These are phyloP conservation scores for Skeletonema tropicum DNA, from an alignment of 108 stramenopile species.

Conservation along the genomic window DNA sequence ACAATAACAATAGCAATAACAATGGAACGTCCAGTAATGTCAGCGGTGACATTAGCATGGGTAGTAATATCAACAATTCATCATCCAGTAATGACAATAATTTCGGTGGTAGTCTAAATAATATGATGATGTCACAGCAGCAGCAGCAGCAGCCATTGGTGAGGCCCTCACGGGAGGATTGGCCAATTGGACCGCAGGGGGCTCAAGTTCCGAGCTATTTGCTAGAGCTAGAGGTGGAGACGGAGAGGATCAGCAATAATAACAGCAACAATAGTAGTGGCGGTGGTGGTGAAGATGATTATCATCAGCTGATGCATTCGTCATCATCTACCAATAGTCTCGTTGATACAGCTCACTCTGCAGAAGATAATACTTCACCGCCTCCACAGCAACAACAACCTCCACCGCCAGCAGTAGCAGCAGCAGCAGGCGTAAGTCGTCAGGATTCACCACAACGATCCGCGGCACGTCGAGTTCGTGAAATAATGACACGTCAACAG, in stretches of 20 bases:
- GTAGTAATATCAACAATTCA: neutral
- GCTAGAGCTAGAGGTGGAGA: too few relatives aligned
- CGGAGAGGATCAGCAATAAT: too few relatives aligned
- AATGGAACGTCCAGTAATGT: too few relatives aligned
- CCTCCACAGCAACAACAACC: too few relatives aligned
- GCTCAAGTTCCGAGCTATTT: constrained; percentile 25
- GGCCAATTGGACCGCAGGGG: constrained; percentile 44
- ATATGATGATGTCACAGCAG: neutral
- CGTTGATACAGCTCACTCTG: neutral
- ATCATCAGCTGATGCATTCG: neutral
- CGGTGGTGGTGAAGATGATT: too few relatives aligned
- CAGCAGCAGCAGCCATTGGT: too few relatives aligned
- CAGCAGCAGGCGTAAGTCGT: neutral
- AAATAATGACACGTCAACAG: neutral
- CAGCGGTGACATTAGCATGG: too few relatives aligned
- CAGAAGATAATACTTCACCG: too few relatives aligned
- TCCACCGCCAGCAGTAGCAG: too few relatives aligned
- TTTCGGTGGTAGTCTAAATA: neutral
- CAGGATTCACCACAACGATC: constrained; percentile 5
- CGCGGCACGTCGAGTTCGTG: constrained; percentile 7
- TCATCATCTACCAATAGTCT: neutral
- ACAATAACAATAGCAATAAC: too few relatives aligned
- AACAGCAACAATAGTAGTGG: neutral
- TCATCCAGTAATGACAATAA: neutral
- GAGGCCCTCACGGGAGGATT: constrained; percentile 8